phyloP scores from a whole-genome alignment of 805 yeast species.

The Lachancea meyersii region DNA sequence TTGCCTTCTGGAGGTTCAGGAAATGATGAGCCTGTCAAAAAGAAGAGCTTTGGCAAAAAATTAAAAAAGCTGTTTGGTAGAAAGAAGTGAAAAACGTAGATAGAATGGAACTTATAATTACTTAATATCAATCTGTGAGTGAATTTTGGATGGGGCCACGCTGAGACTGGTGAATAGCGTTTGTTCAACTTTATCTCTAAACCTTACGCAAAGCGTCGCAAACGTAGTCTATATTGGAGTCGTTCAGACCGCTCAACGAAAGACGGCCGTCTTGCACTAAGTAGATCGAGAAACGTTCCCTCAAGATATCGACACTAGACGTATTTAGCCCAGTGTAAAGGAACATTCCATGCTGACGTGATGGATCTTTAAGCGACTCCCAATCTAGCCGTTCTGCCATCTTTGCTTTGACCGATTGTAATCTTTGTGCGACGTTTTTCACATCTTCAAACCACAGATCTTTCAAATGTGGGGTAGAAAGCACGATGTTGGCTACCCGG shows the following conservation, averaged over 20 bases:
- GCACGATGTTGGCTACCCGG: constrained; percentile 73
- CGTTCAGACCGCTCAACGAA: constrained; percentile 83
- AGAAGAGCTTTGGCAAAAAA: constrained; percentile 33
- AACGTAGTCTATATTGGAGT: constrained; percentile 62
- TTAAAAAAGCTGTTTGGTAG: constrained; percentile 39
- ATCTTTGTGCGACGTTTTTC: constrained; percentile 68
- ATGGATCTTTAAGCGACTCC: constrained; percentile 65
- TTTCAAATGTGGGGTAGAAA: constrained; percentile 53
- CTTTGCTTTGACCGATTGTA: constrained; percentile 61
- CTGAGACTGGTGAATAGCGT: no score
- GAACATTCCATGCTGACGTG: constrained; percentile 87
- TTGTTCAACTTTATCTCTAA: no score
- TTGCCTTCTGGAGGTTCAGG: constrained; percentile 10
- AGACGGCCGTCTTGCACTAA: constrained; percentile 88
- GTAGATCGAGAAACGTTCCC: constrained; percentile 69
- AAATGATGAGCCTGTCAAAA: constrained; percentile 17
- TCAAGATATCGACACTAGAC: constrained; percentile 65
- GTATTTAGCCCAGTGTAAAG: constrained; percentile 77
- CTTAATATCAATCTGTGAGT: constrained; percentile 2
- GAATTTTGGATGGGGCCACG: no score
- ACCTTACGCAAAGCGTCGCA: constrained; percentile 20
- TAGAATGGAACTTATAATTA: constrained; percentile 2
- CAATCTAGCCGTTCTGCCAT: constrained; percentile 65
- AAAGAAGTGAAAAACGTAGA: constrained; percentile 16
- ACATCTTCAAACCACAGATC: constrained; percentile 79